Conservation (phyloP, 306 rosid species). For the Spatholobus suberectus region DNA sequence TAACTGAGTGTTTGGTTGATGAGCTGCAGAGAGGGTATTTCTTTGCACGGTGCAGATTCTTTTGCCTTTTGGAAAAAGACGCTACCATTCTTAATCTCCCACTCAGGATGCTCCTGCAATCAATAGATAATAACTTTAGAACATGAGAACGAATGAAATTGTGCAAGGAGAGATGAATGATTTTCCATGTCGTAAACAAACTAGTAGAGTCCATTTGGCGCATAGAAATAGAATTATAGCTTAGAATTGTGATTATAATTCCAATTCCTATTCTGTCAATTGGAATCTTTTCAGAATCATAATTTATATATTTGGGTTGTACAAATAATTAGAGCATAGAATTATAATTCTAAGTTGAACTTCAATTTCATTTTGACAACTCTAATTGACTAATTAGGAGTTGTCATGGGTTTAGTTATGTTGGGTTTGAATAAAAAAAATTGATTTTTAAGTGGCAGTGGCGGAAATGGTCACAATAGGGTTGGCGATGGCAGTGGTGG, state of each 20-base stretch:
- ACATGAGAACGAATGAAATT: background rate
- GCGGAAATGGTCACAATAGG: background rate
- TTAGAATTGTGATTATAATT: background rate
- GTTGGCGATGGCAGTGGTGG: background rate
- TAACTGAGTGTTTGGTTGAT: slow-evolving; percentile 99
- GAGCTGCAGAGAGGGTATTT: slow-evolving; percentile 93
- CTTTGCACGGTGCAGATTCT: slow-evolving; percentile 96
- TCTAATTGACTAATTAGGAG: background rate
- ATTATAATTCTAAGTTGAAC: background rate
- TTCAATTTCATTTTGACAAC: background rate
- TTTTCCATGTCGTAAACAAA: background rate
- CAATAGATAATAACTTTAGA: slow-evolving; percentile 12
- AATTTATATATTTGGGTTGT: background rate
- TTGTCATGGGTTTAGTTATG: background rate
- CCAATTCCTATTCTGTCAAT: background rate
- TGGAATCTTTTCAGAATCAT: background rate
- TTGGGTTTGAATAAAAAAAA: background rate
- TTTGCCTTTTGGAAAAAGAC: slow-evolving; percentile 86
- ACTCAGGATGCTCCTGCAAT: slow-evolving; percentile 90
- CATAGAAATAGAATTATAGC: background rate
- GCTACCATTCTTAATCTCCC: slow-evolving; percentile 74
- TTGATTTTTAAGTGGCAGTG: background rate
- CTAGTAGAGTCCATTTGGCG: background rate
- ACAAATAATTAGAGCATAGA: background rate
- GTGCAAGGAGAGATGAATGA: background rate